Percentiles rank a stretch among this genome's conserved stretches.
Evolutionary conservation across 345 rosid species (phyloP).

Genomic region (Eucalyptus victrix): DNA sequence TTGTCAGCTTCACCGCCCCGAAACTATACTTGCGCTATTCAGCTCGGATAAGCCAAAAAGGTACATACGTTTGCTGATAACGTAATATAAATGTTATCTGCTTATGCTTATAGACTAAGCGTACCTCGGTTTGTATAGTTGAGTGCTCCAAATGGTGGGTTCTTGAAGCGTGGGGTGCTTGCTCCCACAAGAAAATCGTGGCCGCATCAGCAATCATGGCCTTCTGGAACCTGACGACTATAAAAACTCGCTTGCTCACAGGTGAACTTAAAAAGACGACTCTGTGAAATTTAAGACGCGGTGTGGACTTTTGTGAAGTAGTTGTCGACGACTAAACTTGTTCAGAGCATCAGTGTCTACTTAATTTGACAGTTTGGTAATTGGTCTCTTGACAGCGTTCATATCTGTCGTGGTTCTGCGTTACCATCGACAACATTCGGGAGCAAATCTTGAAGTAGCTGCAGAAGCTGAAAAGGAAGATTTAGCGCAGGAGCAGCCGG

Average conservation of each 20-base stretch:
- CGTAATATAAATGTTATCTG: neutral
- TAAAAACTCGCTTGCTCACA: slow-evolving; percentile 71
- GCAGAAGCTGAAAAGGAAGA: slow-evolving; percentile 11
- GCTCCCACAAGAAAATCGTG: slow-evolving; percentile 83
- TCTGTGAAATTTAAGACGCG: too few relatives aligned
- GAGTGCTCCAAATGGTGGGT: slow-evolving; percentile 28
- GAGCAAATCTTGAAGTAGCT: slow-evolving; percentile 14
- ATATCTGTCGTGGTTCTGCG: slow-evolving; percentile 59
- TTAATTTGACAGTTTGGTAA: neutral
- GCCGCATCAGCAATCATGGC: slow-evolving; percentile 67
- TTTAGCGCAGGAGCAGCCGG: slow-evolving; percentile 6
- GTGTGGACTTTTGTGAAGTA: too few relatives aligned
- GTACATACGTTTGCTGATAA: slow-evolving; percentile 4
- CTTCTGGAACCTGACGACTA: slow-evolving; percentile 83
- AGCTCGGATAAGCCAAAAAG: slow-evolving; percentile 41
- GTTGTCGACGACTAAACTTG: neutral
- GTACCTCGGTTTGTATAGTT: slow-evolving; percentile 8
- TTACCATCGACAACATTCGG: slow-evolving; percentile 39
- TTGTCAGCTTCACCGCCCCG: slow-evolving; percentile 66
- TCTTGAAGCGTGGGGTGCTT: slow-evolving; percentile 57
- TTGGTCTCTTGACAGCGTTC: slow-evolving; percentile 37
- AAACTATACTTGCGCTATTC: slow-evolving; percentile 57
- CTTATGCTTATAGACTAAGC: neutral
- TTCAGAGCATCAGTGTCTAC: neutral
- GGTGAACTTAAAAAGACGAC: slow-evolving; percentile 13